A percentile compares a stretch with the other conserved stretches of the same genome.
phyloP scores from a whole-genome alignment of 129 eudicot species.

The Pittosporum tobira region DNA sequence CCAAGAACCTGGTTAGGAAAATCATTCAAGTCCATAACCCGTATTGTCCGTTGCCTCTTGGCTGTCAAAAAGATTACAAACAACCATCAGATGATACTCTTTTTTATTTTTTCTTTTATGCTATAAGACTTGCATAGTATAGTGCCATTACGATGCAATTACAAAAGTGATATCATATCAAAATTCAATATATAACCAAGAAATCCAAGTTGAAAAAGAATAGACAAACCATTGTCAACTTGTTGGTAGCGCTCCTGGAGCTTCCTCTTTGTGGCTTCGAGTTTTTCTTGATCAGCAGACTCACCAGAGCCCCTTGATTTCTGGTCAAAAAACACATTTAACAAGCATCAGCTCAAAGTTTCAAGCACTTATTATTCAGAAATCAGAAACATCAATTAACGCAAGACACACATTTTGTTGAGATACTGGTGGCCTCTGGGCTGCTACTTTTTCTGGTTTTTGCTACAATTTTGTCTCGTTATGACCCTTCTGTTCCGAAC shows the following conservation, averaged over 20 bases:
- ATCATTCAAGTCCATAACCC: slow-evolving; percentile 84
- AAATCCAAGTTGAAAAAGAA: background rate
- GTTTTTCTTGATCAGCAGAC: slow-evolving; percentile 36
- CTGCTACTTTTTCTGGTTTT: slow-evolving; percentile 26
- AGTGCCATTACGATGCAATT: background rate
- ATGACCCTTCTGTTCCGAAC: slow-evolving; percentile 23
- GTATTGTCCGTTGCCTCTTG: slow-evolving; percentile 83
- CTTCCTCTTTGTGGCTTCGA: slow-evolving; percentile 84
- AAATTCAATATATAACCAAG: background rate
- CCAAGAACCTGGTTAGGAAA: slow-evolving; percentile 62
- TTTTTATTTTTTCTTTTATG: no score
- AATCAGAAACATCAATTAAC: background rate
- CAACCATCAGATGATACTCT: background rate
- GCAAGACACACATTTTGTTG: slow-evolving; percentile 41
- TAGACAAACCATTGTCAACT: slow-evolving; percentile 73
- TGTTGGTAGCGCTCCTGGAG: slow-evolving; percentile 90
- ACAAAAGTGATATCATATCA: background rate
- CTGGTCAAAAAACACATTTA: slow-evolving; percentile 23
- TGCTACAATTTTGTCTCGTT: slow-evolving; percentile 25
- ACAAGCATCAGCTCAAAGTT: slow-evolving; percentile 2
- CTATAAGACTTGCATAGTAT: background rate
- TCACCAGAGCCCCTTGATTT: slow-evolving; percentile 31
- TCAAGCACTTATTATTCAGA: no score
- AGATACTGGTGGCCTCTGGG: slow-evolving; percentile 32
- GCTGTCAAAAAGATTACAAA: slow-evolving; percentile 35